A percentile compares a stretch with the other conserved stretches of the same genome.
Evolutionary conservation across 306 rosid genomes (phyloP).

Genomic region (Pterocarpus macrocarpus): DNA sequence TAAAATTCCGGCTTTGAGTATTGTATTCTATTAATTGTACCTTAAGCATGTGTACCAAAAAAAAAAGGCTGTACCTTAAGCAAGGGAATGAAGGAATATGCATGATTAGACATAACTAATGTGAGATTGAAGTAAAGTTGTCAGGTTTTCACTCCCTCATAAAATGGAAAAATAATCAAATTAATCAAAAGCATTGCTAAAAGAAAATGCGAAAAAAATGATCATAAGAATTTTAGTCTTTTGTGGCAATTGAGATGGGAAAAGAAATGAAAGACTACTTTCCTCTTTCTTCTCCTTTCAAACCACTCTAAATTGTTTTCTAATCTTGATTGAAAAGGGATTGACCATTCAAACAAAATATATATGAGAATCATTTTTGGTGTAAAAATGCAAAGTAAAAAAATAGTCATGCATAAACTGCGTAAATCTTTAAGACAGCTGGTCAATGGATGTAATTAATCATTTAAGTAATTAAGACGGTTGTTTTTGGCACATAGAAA

Average conservation of each 20-base stretch:
- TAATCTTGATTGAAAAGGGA: neutral
- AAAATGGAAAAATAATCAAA: neutral
- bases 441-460: too few relatives aligned
- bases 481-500: too few relatives aligned
- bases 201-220: neutral
- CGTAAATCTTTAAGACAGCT: neutral
- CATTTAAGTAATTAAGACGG: neutral
- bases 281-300: neutral
- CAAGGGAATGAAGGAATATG: constrained; percentile 21
- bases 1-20: constrained; percentile 24
- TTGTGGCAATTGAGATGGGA: neutral
- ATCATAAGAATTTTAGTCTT: neutral
- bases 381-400: neutral
- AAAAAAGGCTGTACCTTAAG: neutral
- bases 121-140: constrained; percentile 52
- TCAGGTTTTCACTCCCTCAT: neutral
- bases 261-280: neutral
- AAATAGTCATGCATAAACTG: neutral
- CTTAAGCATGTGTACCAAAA: neutral
- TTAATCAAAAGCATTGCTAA: neutral
- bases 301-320: neutral
- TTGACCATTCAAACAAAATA: neutral
- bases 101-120: constrained; percentile 26
- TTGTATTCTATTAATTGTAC: constrained; percentile 31
- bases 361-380: neutral